Evolutionary conservation across 2,329 filamentous ascomycete species (phyloP).

Genomic region (Fusarium sp.): DNA sequence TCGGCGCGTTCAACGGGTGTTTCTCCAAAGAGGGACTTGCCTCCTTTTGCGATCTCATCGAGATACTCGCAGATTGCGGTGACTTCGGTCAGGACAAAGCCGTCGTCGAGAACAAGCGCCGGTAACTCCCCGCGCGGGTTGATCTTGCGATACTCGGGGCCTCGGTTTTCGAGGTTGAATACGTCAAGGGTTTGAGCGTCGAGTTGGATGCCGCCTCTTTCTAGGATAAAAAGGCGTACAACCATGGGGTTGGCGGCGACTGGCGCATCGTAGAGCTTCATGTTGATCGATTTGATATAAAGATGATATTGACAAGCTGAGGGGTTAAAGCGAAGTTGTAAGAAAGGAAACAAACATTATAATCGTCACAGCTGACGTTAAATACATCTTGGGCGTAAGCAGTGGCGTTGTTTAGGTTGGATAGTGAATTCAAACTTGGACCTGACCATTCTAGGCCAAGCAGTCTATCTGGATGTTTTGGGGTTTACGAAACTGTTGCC

Average conservation of each 20-base stretch:
- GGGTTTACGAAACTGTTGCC: no score
- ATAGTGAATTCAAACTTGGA: no score
- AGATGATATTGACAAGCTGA: accelerated
- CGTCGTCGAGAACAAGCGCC: constrained; percentile 1
- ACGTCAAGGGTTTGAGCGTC: constrained; percentile 23
- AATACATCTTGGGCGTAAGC: no score
- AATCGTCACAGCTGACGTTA: no score
- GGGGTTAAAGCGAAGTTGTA: not conserved
- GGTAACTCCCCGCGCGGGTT: constrained; percentile 21
- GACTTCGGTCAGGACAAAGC: constrained; percentile 8
- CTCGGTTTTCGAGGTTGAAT: constrained; percentile 24
- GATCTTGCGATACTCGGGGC: constrained; percentile 16
- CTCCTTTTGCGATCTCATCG: not conserved
- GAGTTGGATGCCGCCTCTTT: constrained; percentile 20
- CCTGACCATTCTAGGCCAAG: no score
- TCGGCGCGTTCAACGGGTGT: constrained; percentile 1
- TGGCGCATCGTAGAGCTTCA: constrained; percentile 21
- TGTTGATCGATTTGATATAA: not conserved
- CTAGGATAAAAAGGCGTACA: constrained; percentile 29
- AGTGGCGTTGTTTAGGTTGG: no score
- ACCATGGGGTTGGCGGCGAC: constrained; percentile 16
- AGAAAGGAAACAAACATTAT: no score
- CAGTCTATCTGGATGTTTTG: no score
- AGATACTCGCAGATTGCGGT: constrained; percentile 16
- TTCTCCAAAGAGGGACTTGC: not conserved